Base-by-base conservation (phyloP, 2,329 filamentous ascomycete species). In the Aspergillus sp. region DNA sequence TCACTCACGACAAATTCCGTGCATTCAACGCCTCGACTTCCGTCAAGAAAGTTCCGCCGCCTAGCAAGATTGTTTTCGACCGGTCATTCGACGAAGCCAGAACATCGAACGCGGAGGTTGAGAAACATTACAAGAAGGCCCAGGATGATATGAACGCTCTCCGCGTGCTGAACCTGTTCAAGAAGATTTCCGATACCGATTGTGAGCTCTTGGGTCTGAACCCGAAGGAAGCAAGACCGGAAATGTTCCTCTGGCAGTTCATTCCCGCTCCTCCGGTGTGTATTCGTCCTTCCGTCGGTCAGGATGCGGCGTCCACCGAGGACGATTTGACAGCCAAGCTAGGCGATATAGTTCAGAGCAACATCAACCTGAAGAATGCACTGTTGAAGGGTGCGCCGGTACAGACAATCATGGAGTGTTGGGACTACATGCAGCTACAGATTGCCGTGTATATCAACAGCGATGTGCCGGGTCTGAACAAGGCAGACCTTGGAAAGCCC, bases 381-480 rank as follows among this genome's bases (percentile, higher is more conserved):
- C 77, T 98, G 15, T 84, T 89, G 62, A 92, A 92, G 67, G 94
- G 94, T 8, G 90, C 93, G 13, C 88, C 92, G 0, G 84, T 99
- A 2, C 86, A 90, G 66, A 96, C 91, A 0, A 90, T 98, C 59
- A 96, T 98, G 88, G 95, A 99, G 74, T 92, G 96, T 69, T 99
- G 95, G 95, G 95, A 99, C 72, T 98, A 94, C 70, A 81, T 99
- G 62, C 94, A 98, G 72, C 84, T 96, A 8, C 93, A 98, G 71
- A 90, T 98, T 62, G 95, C 94, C 62, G 92, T 98, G 84, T 98
- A 99, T 74, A 94, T 99, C 75, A 98, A 99, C 80, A 96, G 93
- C 64, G 93, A 97, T 69, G 88, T 96, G 2, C 95, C 95, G 0
- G 94, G 94, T 27, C 84, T 99, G n/a, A 89, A 93, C 68, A 92